Base-by-base conservation (phyloP, 495 filamentous ascomycete genomes). In the Jackrogersella minutella region DNA sequence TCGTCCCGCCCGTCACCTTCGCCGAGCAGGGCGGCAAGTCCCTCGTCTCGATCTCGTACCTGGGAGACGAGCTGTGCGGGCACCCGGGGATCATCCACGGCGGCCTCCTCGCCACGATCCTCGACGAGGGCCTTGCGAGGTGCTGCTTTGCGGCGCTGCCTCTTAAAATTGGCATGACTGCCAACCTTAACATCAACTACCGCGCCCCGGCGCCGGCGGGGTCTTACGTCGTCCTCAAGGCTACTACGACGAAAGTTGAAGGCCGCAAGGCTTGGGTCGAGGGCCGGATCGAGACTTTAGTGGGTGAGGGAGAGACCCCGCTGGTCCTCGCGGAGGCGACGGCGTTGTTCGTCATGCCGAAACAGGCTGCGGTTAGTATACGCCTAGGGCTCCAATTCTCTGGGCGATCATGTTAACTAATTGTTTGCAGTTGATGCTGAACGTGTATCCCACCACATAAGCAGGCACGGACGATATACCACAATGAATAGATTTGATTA, bases 191-290 rank as follows among this genome's bases (percentile, higher is more conserved):
- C 54, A 86, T 99, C 74, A 92, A 95, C 73, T 99, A 98, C 77
- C 86, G 88, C 62, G 84, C 84, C 30, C 95, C 96, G 11, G 88
- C 88, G 22, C 84, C 85, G 73, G 92, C 94, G 21, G 84, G 86
- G n/a, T 82, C 83, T 44, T 96, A 89, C 72, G 80, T 93, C 40
- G 91, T 95, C 21, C 76, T 99, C 43, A 85, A 85, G 54, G 96
- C 92, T 16, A 86, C 87, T 70, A 97, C 93, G 14, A 86, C 86
- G 17, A 96, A 91, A 80, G 91, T 93, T 7, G 94, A 98, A 74
- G 96, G 95, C 5, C 84, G 95, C 62, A 99, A 99, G 77, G 95
- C 93, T 17, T 99, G 94, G 94, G 93, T 97, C 5, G 89, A 93
- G 77, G 96, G 92, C 17, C 86, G 87, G 65, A 90, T 99, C 68